These are phyloP conservation scores for Scheffersomyces lignicola DNA, from an alignment of 1,139 yeast genomes.

Conservation along the genomic window DNA sequence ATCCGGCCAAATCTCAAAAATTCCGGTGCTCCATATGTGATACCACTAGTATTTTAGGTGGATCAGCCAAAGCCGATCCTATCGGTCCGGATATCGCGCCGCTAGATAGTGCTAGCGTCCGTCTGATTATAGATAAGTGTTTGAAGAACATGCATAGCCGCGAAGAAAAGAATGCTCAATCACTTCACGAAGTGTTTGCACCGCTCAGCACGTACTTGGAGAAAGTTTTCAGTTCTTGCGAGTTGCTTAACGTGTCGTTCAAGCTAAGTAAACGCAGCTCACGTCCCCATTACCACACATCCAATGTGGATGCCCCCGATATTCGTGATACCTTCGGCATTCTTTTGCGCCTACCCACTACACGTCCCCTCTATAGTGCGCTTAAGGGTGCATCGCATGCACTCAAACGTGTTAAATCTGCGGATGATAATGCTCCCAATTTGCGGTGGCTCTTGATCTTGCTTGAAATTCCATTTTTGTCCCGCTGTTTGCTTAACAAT, in stretches of 20 bases:
- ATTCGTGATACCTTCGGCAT: conserved; percentile 42
- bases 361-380: conserved; percentile 56
- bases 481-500: conserved; percentile 41
- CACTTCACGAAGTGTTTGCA: conserved; percentile 43
- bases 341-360: conserved; percentile 54
- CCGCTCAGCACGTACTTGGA: conserved; percentile 49
- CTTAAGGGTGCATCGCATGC: conserved; percentile 49
- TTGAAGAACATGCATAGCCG: conserved; percentile 16
- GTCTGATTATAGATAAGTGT: conserved; percentile 29
- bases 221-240: conserved; percentile 39
- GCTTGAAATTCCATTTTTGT: conserved; percentile 61
- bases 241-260: conserved; percentile 53
- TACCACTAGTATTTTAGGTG: conserved; percentile 42
- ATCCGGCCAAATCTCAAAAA: conserved; percentile 46
- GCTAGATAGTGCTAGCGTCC: conserved; percentile 14
- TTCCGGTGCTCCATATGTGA: conserved; percentile 60
- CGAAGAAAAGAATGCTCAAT: conserved; percentile 9
- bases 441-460: conserved; percentile 58
- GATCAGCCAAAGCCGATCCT: conserved; percentile 8
- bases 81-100: no score
- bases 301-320: conserved; percentile 49
- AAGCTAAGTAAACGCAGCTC: conserved; percentile 22
- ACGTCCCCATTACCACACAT: conserved; percentile 34
- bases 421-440: conserved; percentile 36
- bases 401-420: conserved; percentile 43